Conservation (phyloP, 495 filamentous ascomycete genomes). For the Trichoderma asperelloides region DNA sequence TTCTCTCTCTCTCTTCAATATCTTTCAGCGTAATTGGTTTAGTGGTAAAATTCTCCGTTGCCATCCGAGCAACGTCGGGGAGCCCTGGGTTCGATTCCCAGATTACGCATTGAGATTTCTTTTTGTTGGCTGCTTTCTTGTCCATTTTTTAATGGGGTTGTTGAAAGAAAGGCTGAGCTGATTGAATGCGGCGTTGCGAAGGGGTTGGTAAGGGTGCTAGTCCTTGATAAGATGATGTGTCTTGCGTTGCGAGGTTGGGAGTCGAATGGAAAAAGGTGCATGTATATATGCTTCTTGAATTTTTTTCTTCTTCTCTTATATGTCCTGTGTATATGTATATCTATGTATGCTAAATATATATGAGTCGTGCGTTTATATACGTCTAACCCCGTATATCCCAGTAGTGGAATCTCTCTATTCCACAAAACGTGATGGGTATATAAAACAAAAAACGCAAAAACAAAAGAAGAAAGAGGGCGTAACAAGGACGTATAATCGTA, state of each 20-base stretch:
- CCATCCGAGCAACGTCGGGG: constrained; percentile 6
- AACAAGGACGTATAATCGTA: background rate
- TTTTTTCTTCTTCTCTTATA: background rate
- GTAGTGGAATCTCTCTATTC: background rate
- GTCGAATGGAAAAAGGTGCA: background rate
- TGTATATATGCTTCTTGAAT: background rate
- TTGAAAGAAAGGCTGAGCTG: background rate
- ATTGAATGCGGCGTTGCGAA: background rate
- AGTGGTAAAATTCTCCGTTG: constrained; percentile 9
- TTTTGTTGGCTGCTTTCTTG: background rate
- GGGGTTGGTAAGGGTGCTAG: background rate
- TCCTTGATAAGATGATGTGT: too few species aligned
- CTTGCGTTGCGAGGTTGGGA: background rate
- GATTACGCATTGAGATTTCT: constrained; percentile 3
- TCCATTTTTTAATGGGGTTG: background rate
- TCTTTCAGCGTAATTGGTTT: constrained; percentile 2
- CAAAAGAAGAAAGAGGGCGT: background rate
- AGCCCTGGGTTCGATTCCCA: constrained; percentile 8
- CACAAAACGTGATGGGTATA: background rate
- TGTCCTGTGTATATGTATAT: background rate
- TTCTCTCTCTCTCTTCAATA: background rate
- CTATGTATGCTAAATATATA: background rate
- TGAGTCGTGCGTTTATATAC: background rate
- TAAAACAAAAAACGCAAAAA: background rate
- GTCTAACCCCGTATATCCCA: background rate